Evolutionary conservation across 805 yeast genomes (phyloP).

Genomic region (Candida montana): DNA sequence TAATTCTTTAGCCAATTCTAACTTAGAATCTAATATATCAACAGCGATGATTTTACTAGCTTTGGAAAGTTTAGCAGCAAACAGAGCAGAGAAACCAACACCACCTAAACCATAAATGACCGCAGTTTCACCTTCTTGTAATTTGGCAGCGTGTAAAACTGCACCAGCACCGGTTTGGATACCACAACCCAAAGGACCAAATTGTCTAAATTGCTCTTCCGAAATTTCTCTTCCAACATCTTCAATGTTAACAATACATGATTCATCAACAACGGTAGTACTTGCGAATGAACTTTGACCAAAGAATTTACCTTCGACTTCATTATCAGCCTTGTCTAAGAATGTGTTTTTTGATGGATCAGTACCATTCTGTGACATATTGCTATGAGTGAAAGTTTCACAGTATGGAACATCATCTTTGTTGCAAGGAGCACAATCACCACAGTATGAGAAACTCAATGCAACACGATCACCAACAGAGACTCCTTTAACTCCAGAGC

Average conservation of each 20-base stretch:
- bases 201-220: conserved; percentile 1
- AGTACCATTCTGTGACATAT: not conserved
- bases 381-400: not conserved
- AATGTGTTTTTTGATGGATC: not conserved
- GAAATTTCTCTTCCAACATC: not conserved
- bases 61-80: conserved; percentile 70
- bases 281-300: conserved; percentile 8
- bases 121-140: conserved; percentile 5
- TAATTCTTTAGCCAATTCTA: conserved; percentile 55
- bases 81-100: conserved; percentile 79
- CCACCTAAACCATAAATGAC: conserved; percentile 34
- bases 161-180: conserved; percentile 12
- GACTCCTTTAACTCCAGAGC: not conserved
- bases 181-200: conserved; percentile 11
- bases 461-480: conserved; percentile 6
- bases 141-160: conserved; percentile 1
- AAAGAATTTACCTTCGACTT: conserved; percentile 9
- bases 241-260: conserved; percentile 4
- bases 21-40: conserved; percentile 59
- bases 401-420: conserved; percentile 3
- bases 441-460: conserved; percentile 7
- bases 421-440: not conserved
- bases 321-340: not conserved
- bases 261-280: conserved; percentile 1
- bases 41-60: conserved; percentile 60